phyloP scores from a whole-genome alignment of 2,329 filamentous ascomycete genomes.

The Trichoderma sp. region DNA sequence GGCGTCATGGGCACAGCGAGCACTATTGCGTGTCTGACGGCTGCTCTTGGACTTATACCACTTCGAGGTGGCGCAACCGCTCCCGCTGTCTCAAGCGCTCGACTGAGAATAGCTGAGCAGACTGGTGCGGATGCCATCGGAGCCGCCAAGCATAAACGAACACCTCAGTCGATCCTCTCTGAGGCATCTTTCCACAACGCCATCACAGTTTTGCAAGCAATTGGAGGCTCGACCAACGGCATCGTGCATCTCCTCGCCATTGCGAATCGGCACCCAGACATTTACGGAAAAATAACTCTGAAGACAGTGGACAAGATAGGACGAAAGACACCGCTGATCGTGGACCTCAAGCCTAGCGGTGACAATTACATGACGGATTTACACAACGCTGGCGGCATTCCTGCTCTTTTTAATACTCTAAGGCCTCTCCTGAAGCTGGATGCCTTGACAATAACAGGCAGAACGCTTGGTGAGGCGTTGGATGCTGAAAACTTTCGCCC shows the following conservation, averaged over 20 bases:
- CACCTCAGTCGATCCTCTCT: slow-evolving; percentile 67
- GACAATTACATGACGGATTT: slow-evolving; percentile 88
- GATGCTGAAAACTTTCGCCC: slow-evolving; percentile 62
- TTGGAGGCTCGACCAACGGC: slow-evolving; percentile 82
- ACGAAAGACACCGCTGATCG: slow-evolving; percentile 73
- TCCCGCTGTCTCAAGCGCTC: slow-evolving; percentile 72
- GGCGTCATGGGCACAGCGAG: slow-evolving; percentile 92
- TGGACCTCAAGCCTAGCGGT: slow-evolving; percentile 82
- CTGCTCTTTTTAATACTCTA: slow-evolving; percentile 74
- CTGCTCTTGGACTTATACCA: slow-evolving; percentile 76
- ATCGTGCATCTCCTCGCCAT: slow-evolving; percentile 86
- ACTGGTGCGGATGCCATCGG: slow-evolving; percentile 67
- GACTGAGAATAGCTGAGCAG: slow-evolving; percentile 76
- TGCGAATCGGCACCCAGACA: slow-evolving; percentile 65
- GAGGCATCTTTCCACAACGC: slow-evolving; percentile 79
- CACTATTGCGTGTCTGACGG: slow-evolving; percentile 82
- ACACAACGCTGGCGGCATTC: slow-evolving; percentile 75
- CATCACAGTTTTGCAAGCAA: slow-evolving; percentile 79
- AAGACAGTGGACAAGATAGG: slow-evolving; percentile 78
- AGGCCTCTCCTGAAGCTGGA: slow-evolving; percentile 72
- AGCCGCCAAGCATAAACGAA: slow-evolving; percentile 61
- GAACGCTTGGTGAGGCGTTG: slow-evolving; percentile 77
- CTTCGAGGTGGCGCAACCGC: slow-evolving; percentile 70
- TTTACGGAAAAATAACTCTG: slow-evolving; percentile 62
- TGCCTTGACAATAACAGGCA: slow-evolving; percentile 79